Evolutionary conservation across 164 flowering plant genomes (phyloP).

Genomic region (Buxus sempervirens): DNA sequence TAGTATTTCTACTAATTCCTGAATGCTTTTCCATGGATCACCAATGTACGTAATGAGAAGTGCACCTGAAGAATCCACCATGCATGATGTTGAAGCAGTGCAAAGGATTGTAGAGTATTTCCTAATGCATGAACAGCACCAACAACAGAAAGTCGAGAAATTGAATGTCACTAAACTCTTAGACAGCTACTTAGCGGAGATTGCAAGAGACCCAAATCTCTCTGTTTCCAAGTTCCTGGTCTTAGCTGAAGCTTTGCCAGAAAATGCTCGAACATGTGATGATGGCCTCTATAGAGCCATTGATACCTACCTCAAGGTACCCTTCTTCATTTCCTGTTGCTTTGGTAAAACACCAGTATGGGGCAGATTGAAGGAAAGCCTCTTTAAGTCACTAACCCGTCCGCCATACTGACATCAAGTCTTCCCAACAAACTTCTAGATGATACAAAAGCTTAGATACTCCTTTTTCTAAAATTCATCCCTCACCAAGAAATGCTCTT

Average conservation of each 20-base stretch:
- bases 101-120: conserved; percentile 72
- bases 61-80: conserved; percentile 36
- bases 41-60: conserved; percentile 17
- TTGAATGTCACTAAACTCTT: conserved; percentile 51
- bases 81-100: conserved; percentile 61
- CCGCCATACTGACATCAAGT: no score
- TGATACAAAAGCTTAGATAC: no score
- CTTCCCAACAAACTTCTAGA: no score
- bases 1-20: background rate
- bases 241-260: conserved; percentile 64
- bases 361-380: background rate
- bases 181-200: conserved; percentile 74
- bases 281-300: conserved; percentile 92
- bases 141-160: conserved; percentile 34
- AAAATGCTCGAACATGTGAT: conserved; percentile 54
- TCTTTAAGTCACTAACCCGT: background rate
- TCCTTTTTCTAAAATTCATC: no score
- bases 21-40: conserved; percentile 2
- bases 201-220: conserved; percentile 71
- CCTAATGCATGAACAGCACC: conserved; percentile 64
- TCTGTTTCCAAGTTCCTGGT: conserved; percentile 60
- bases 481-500: no score
- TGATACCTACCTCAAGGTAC: conserved; percentile 83
- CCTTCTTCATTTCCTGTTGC: background rate
- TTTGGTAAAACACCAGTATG: background rate